These are phyloP conservation scores for Cercospora beticola DNA, from an alignment of 2,329 filamentous ascomycete species.

Conservation along the genomic window DNA sequence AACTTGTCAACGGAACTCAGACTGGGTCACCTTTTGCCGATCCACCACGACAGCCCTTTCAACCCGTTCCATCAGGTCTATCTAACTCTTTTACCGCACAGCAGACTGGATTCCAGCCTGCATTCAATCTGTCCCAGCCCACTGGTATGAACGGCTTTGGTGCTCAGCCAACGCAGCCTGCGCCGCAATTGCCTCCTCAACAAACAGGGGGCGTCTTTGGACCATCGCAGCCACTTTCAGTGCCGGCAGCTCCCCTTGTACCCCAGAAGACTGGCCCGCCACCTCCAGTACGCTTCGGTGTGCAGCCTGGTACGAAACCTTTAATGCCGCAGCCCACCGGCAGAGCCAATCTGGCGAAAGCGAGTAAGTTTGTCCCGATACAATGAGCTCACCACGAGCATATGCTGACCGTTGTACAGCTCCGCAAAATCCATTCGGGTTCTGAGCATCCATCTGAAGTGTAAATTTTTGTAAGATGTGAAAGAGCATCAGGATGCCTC, in stretches of 20 bases:
- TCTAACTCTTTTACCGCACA: conserved; percentile 40
- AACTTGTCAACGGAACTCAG: conserved; percentile 49
- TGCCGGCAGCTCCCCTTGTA: conserved; percentile 59
- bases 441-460: conserved; percentile 43
- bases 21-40: conserved; percentile 56
- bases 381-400: neutral
- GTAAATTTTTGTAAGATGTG: conserved; percentile 14
- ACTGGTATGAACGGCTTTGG: conserved; percentile 48
- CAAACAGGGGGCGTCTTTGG: conserved; percentile 47
- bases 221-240: conserved; percentile 31
- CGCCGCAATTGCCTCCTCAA: conserved; percentile 59
- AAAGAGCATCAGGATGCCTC: conserved; percentile 18
- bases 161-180: conserved; percentile 42
- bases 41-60: conserved; percentile 49
- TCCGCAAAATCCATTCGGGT: conserved; percentile 69
- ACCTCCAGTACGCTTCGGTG: conserved; percentile 85
- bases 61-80: conserved; percentile 43
- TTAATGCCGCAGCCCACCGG: conserved; percentile 84
- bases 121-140: conserved; percentile 42
- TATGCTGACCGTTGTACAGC: conserved; percentile 45
- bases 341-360: conserved; percentile 85
- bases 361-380: conserved; percentile 69
- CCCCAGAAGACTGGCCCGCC: conserved; percentile 83
- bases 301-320: conserved; percentile 70
- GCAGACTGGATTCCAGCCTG: conserved; percentile 55